Percentiles rank a stretch among this genome's conserved stretches.
Conservation (phyloP, 305 asterid species). For the Fraxinus baroniana region DNA sequence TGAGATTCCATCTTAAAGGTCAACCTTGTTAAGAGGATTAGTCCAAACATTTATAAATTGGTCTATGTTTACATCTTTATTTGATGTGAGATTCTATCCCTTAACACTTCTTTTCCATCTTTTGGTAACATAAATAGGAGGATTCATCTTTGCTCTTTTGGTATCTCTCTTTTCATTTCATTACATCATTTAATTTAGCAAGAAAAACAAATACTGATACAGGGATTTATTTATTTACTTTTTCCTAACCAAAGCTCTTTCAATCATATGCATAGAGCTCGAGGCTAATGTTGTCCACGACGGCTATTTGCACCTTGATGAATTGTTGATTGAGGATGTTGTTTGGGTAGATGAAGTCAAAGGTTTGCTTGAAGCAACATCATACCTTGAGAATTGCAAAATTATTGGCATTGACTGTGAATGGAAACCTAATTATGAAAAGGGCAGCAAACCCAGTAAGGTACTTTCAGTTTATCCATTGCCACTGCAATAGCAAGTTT, state of each 20-base stretch:
- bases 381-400: slow-evolving; percentile 69
- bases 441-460: slow-evolving; percentile 77
- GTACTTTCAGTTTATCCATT: slow-evolving; percentile 36
- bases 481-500: slow-evolving; percentile 11
- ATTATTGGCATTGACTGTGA: slow-evolving; percentile 91
- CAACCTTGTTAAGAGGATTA: too few species aligned
- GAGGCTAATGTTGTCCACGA: slow-evolving; percentile 44
- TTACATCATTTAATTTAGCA: not conserved
- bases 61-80: too few species aligned
- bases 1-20: too few species aligned
- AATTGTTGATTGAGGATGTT: slow-evolving; percentile 67
- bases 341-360: slow-evolving; percentile 74
- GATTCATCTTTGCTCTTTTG: not conserved
- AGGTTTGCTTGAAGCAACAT: slow-evolving; percentile 56
- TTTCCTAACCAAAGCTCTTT: slow-evolving; percentile 12
- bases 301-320: slow-evolving; percentile 67
- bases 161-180: slow-evolving; percentile 8
- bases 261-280: slow-evolving; percentile 43
- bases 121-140: not conserved
- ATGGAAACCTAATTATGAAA: slow-evolving; percentile 88
- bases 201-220: not conserved
- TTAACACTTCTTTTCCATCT: not conserved
- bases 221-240: not conserved
- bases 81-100: too few species aligned
- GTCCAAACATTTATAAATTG: too few species aligned